Percentiles rank a stretch among this genome's conserved stretches.
Conservation (phyloP, 371 early-diverging fungal genomes). For the Capniomyces stellatus region DNA sequence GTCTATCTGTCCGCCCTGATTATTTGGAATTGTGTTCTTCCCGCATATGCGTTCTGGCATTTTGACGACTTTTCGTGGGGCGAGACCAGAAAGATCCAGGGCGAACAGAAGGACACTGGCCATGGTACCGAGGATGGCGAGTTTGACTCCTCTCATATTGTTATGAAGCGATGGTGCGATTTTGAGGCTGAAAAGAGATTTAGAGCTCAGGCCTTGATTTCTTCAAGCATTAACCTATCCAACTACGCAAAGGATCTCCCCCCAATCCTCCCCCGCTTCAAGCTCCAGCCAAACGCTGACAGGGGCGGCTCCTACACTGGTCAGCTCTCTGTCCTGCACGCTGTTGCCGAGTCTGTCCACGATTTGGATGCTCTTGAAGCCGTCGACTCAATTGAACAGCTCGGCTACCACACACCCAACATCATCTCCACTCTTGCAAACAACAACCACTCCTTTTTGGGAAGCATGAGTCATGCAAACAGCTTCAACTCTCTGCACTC, state of each 20-base stretch:
- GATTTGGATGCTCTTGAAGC: background rate
- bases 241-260: background rate
- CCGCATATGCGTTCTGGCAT: slow-evolving; percentile 94
- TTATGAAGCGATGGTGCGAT: slow-evolving; percentile 71
- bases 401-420: background rate
- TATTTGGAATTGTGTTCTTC: slow-evolving; percentile 89
- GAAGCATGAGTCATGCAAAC: too few relatives aligned
- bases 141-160: slow-evolving; percentile 54
- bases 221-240: background rate
- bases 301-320: background rate
- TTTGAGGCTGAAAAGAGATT: slow-evolving; percentile 49
- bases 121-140: slow-evolving; percentile 55
- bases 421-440: background rate
- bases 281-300: background rate
- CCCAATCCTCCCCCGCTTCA: too few relatives aligned
- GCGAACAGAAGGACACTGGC: slow-evolving; percentile 48
- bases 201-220: slow-evolving; percentile 19
- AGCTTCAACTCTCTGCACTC: too few relatives aligned
- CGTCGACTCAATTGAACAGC: background rate
- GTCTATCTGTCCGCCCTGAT: slow-evolving; percentile 77
- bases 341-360: background rate
- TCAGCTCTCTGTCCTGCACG: background rate
- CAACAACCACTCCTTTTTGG: too few relatives aligned
- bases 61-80: slow-evolving; percentile 99
- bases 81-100: slow-evolving; percentile 73